Evolutionary conservation across 306 rosid species (phyloP).

Genomic region (Medicago lupulina): DNA sequence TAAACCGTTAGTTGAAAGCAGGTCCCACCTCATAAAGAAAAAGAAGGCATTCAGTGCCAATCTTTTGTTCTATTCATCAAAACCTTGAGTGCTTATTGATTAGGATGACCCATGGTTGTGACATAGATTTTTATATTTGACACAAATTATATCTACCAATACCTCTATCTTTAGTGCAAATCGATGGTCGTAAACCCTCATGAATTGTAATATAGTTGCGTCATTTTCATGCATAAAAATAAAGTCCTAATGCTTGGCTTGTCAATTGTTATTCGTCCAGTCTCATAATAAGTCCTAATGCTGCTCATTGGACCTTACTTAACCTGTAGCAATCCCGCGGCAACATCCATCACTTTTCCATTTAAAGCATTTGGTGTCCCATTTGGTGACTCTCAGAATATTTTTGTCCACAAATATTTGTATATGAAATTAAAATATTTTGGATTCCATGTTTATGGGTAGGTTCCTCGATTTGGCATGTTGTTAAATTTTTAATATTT

Average conservation of each 20-base stretch:
- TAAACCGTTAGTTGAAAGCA: not conserved
- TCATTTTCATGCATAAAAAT: slow-evolving; percentile 52
- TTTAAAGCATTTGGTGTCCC: slow-evolving; percentile 38
- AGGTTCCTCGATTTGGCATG: slow-evolving; percentile 1
- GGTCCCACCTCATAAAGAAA: not conserved
- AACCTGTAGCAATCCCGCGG: slow-evolving; percentile 20
- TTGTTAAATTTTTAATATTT: not conserved
- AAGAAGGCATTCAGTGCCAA: not conserved
- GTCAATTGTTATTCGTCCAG: not conserved
- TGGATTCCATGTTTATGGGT: slow-evolving; percentile 26
- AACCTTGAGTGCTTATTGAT: not conserved
- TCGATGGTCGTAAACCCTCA: slow-evolving; percentile 30
- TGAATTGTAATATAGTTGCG: slow-evolving; percentile 35
- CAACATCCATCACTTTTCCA: slow-evolving; percentile 48
- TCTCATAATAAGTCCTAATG: not conserved
- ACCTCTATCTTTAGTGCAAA: slow-evolving; percentile 7
- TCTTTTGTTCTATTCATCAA: not conserved
- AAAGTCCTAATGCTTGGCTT: not conserved
- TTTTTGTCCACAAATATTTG: slow-evolving; percentile 29
- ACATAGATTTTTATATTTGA: not conserved
- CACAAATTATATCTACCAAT: not conserved
- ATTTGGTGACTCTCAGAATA: not conserved
- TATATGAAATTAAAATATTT: not conserved
- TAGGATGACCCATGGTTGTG: not conserved
- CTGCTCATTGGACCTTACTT: slow-evolving; percentile 30